phyloP scores from a whole-genome alignment of 2,329 filamentous ascomycete genomes.

The Fusarium domesticum region DNA sequence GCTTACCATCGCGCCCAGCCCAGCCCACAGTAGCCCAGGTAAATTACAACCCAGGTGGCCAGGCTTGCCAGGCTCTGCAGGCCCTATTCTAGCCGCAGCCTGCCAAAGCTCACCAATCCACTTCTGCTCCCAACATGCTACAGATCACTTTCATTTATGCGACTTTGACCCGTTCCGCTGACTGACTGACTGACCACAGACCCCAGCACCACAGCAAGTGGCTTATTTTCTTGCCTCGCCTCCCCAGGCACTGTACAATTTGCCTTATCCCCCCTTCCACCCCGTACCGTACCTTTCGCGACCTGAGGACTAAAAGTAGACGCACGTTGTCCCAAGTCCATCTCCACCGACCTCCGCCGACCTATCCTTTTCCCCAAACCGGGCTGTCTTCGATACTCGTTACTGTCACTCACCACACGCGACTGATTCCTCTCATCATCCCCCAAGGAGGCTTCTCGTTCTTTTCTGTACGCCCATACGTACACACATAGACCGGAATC shows the following conservation, averaged over 20 bases:
- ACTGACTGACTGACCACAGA: constrained; percentile 29
- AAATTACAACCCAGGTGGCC: too few relatives aligned
- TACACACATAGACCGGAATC: constrained; percentile 19
- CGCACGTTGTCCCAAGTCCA: constrained; percentile 22
- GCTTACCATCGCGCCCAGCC: not conserved
- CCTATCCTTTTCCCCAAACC: constrained; percentile 21
- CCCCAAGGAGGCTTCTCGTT: constrained; percentile 19
- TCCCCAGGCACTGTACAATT: not conserved
- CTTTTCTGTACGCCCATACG: constrained; percentile 22
- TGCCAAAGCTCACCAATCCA: constrained; percentile 24
- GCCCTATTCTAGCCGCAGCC: too few relatives aligned
- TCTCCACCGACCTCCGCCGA: constrained; percentile 27
- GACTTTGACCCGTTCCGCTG: constrained; percentile 28
- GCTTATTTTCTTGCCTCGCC: constrained; percentile 25
- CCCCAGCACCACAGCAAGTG: constrained; percentile 14
- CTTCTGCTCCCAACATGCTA: constrained; percentile 25
- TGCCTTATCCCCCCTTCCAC: constrained; percentile 12
- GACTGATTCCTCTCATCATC: constrained; percentile 27
- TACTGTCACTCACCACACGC: constrained; percentile 27
- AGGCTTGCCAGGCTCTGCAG: not conserved
- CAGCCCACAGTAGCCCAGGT: not conserved
- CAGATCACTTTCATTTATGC: constrained; percentile 34
- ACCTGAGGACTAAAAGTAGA: constrained; percentile 17
- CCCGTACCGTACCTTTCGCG: constrained; percentile 26
- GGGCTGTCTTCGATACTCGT: constrained; percentile 21